These are phyloP conservation scores for Brassica nigra DNA, from an alignment of 345 rosid species.

Conservation along the genomic window DNA sequence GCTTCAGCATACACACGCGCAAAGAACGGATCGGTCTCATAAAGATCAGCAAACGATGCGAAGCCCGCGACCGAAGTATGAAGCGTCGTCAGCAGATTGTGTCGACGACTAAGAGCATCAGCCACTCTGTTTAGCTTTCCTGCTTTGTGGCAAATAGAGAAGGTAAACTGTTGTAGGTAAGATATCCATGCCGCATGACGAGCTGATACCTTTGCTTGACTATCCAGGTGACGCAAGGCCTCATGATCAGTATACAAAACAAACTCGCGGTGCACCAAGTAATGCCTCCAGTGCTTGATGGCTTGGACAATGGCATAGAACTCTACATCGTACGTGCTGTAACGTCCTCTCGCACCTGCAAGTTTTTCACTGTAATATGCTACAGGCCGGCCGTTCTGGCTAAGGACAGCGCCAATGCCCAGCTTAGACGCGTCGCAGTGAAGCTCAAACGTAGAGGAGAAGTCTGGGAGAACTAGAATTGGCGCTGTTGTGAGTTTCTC, in stretches of 20 bases:
- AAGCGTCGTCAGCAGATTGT: background rate
- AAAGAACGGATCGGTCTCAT: too few species aligned
- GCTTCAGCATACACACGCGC: background rate
- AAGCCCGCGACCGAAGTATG: background rate
- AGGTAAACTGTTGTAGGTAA: background rate
- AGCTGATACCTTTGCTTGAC: background rate
- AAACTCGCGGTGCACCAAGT: background rate
- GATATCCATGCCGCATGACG: background rate
- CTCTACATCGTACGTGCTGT: too few species aligned
- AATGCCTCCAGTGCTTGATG: background rate
- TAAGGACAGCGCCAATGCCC: background rate
- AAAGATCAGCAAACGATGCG: background rate
- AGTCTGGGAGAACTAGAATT: background rate
- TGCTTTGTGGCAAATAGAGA: background rate
- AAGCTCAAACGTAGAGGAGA: background rate
- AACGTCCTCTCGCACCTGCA: too few species aligned
- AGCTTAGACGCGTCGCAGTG: background rate
- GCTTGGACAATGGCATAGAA: too few species aligned
- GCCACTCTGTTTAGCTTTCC: background rate
- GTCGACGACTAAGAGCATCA: background rate
- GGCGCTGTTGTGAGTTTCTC: background rate
- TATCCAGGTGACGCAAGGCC: background rate
- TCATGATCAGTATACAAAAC: background rate
- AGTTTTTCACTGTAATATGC: background rate
- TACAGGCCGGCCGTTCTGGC: background rate